A percentile compares a stretch with the other conserved stretches of the same genome.
These are phyloP conservation scores for Raffaelea ambrosiae DNA, from an alignment of 2,329 filamentous ascomycete genomes.

Conservation along the genomic window DNA sequence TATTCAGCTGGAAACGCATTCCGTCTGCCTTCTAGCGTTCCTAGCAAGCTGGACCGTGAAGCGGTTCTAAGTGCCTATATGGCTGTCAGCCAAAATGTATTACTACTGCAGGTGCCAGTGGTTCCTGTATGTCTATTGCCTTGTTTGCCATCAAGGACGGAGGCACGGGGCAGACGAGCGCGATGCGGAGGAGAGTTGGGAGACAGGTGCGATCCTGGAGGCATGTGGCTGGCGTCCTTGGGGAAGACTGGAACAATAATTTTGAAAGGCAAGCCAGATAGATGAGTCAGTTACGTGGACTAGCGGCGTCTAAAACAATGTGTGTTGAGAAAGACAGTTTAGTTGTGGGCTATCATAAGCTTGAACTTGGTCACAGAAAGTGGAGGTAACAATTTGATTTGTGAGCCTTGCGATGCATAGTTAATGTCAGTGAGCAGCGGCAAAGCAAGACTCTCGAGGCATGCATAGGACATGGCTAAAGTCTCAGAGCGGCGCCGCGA, in stretches of 20 bases:
- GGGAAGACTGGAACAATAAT: neutral
- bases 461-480: too few relatives aligned
- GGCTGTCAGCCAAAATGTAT: conserved; percentile 44
- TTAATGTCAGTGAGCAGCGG: neutral
- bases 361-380: too few relatives aligned
- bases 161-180: conserved; percentile 27
- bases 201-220: too few relatives aligned
- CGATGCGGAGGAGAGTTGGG: conserved; percentile 2
- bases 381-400: neutral
- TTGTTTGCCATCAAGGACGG: conserved; percentile 40
- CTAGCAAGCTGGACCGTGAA: conserved; percentile 5
- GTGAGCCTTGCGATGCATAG: neutral
- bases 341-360: too few relatives aligned
- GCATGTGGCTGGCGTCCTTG: neutral
- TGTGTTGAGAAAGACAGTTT: neutral
- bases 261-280: neutral
- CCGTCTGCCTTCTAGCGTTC: conserved; percentile 19
- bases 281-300: neutral
- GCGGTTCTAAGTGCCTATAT: conserved; percentile 15
- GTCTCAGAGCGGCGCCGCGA: conserved; percentile 8
- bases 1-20: conserved; percentile 18
- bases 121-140: conserved; percentile 40
- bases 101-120: conserved; percentile 46
- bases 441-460: too few relatives aligned
- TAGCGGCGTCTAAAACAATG: neutral